Evolutionary conservation across 2,329 filamentous ascomycete species (phyloP).

Genomic region (Pseudogymnoascus sp.): DNA sequence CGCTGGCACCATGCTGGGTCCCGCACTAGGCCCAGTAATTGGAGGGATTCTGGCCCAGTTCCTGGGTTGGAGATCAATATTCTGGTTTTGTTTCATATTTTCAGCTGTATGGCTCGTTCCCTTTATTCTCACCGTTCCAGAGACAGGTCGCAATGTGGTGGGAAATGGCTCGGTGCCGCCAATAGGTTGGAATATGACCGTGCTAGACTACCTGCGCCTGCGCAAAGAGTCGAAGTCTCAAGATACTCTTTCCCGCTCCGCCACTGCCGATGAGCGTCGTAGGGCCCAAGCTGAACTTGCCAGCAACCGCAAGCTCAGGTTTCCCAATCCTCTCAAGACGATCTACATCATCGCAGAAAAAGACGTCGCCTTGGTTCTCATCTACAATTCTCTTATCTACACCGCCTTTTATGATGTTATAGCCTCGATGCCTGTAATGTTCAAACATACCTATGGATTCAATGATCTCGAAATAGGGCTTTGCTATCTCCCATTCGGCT

Average conservation of each 20-base stretch:
- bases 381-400: conserved; percentile 46
- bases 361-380: conserved; percentile 45
- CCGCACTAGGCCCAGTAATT: conserved; percentile 33
- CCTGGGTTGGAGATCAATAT: conserved; percentile 37
- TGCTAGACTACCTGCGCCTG: conserved; percentile 37
- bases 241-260: conserved; percentile 20
- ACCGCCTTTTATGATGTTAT: conserved; percentile 45
- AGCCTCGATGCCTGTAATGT: conserved; percentile 44
- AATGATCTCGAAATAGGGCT: conserved; percentile 22
- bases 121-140: conserved; percentile 2
- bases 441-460: conserved; percentile 37
- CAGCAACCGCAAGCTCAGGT: conserved; percentile 35
- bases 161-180: conserved; percentile 44
- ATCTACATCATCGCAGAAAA: conserved; percentile 47
- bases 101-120: conserved; percentile 10
- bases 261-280: conserved; percentile 27
- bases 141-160: conserved; percentile 27
- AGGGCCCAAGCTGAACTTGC: conserved; percentile 28
- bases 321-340: conserved; percentile 50
- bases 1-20: conserved; percentile 39
- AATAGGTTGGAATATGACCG: conserved; percentile 48
- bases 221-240: conserved; percentile 20
- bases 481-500: conserved; percentile 17
- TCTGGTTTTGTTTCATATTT: conserved; percentile 38
- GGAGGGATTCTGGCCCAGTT: conserved; percentile 37